These are phyloP conservation scores for Fusarium clavum DNA, from an alignment of 2,329 filamentous ascomycete genomes.

Conservation along the genomic window DNA sequence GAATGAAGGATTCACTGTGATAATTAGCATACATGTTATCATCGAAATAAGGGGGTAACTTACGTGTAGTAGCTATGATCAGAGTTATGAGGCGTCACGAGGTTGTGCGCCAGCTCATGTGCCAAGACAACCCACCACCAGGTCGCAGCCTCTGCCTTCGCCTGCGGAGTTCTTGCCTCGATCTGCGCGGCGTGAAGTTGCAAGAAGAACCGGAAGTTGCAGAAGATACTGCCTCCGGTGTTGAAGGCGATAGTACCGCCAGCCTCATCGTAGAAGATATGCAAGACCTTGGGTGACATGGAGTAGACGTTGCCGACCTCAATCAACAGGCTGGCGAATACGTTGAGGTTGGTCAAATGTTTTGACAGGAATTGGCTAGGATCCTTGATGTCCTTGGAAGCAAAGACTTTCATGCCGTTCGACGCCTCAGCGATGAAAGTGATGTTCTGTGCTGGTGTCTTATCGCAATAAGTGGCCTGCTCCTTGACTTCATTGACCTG, in stretches of 20 bases:
- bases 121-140: conserved; percentile 98
- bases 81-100: conserved; percentile 81
- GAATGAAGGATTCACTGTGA: conserved; percentile 77
- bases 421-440: conserved; percentile 75
- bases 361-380: conserved; percentile 66
- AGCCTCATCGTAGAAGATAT: conserved; percentile 86
- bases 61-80: conserved; percentile 86
- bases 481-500: conserved; percentile 80
- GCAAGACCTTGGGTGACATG: conserved; percentile 74
- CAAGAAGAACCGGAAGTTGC: conserved; percentile 89
- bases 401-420: conserved; percentile 79
- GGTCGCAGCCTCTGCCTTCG: conserved; percentile 74
- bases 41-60: conserved; percentile 44
- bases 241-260: conserved; percentile 95
- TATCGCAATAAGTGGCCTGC: conserved; percentile 87
- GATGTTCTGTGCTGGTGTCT: conserved; percentile 78
- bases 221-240: conserved; percentile 86
- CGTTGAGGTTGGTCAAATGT: conserved; percentile 72
- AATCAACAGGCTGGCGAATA: conserved; percentile 75
- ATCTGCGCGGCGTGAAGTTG: conserved; percentile 75
- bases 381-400: conserved; percentile 66
- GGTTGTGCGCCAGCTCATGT: conserved; percentile 95
- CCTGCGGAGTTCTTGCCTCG: conserved; percentile 53
- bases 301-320: conserved; percentile 80
- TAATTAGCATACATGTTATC: conserved; percentile 30